Percentiles rank a stretch among this genome's conserved stretches.
Conservation (phyloP, 768 basidiomycete genomes). For the Rhodotorula kratochvilovae region DNA sequence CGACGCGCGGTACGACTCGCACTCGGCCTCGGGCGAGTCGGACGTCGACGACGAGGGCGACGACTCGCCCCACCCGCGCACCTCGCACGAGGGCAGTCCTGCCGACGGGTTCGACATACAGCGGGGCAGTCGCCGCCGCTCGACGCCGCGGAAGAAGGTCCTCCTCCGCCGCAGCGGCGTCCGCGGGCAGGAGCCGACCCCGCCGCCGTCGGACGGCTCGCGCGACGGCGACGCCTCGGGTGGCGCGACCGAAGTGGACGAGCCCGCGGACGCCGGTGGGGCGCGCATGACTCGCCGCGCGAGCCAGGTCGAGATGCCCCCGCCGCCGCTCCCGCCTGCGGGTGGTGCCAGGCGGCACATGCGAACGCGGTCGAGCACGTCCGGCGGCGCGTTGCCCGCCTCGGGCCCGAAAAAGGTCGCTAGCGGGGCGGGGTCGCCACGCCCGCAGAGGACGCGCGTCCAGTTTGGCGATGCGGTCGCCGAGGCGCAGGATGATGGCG, state of each 20-base stretch:
- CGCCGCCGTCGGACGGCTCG: slow-evolving; percentile 19
- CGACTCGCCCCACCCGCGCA: slow-evolving; percentile 20
- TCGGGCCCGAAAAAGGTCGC: slow-evolving; percentile 6
- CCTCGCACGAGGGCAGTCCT: slow-evolving; percentile 25
- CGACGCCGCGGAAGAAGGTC: not conserved
- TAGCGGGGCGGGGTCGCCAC: not conserved
- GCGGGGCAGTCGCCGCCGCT: not conserved
- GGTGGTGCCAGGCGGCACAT: not conserved
- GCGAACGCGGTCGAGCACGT: slow-evolving; percentile 3
- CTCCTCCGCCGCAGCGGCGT: slow-evolving; percentile 3
- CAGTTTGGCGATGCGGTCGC: not conserved
- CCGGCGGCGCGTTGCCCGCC: not conserved
- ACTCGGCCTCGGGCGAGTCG: not conserved
- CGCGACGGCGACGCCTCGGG: not conserved
- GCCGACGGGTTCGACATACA: not conserved
- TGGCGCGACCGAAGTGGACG: slow-evolving; percentile 37
- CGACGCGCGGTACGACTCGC: slow-evolving; percentile 2
- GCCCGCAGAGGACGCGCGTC: not conserved
- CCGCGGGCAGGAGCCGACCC: slow-evolving; percentile 12
- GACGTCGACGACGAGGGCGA: slow-evolving; percentile 12
- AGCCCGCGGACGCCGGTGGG: slow-evolving; percentile 49
- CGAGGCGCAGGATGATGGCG: not conserved
- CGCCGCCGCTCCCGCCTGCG: not conserved
- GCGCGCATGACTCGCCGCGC: slow-evolving; percentile 9
- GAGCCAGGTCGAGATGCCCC: slow-evolving; percentile 27